phyloP scores from a whole-genome alignment of 441 rosid genomes.

The Cnidoscolus chayamansa region DNA sequence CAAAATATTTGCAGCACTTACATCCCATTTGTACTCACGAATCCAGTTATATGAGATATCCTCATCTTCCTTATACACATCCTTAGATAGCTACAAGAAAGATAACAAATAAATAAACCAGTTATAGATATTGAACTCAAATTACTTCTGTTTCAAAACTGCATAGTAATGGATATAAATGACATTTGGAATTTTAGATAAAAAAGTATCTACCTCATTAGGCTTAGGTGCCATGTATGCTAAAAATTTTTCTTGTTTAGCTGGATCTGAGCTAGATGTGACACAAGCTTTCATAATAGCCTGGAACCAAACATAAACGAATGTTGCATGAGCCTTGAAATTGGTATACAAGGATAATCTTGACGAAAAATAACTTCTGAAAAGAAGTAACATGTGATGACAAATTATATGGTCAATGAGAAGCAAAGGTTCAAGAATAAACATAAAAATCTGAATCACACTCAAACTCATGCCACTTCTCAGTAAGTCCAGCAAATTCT shows the following conservation, averaged over 20 bases:
- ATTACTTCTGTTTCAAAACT: constrained; percentile 5
- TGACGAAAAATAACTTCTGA: neutral
- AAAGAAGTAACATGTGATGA: neutral
- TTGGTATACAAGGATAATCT: neutral
- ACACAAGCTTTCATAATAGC: constrained; percentile 90
- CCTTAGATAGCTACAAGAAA: constrained; percentile 68
- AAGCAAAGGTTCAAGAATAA: neutral
- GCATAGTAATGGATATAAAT: neutral
- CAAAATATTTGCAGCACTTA: constrained; percentile 40
- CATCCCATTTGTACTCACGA: constrained; percentile 95
- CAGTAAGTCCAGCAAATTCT: neutral
- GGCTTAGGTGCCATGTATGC: constrained; percentile 86
- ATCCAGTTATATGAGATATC: constrained; percentile 83
- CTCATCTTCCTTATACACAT: constrained; percentile 68
- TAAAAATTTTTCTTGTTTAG: constrained; percentile 76
- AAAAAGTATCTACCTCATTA: constrained; percentile 58
- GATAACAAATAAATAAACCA: constrained; percentile 16
- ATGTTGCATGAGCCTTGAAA: neutral
- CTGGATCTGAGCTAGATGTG: constrained; percentile 63
- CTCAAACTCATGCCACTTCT: neutral
- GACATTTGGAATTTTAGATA: constrained; percentile 1
- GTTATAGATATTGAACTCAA: constrained; percentile 3
- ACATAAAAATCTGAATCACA: neutral
- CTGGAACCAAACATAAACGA: constrained; percentile 34
- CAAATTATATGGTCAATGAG: neutral